Evolutionary conservation across 306 rosid genomes (phyloP), one percentile per base, ranked within the genome.

Genomic region (Malus sylvestris): DNA sequence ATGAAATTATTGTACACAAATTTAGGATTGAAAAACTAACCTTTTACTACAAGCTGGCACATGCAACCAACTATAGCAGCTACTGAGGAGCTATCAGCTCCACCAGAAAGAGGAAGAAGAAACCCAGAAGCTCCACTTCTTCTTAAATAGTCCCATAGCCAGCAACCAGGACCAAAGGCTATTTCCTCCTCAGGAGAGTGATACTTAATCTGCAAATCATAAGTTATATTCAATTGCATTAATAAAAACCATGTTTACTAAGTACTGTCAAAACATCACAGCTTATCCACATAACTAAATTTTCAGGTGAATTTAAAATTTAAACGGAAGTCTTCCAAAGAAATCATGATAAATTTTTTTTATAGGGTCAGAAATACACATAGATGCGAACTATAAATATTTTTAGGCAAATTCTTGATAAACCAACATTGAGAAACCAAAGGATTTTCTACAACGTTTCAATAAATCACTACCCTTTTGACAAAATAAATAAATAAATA

Each of bases 61-160:
- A 92, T 91, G 89, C 93, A 92, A 68, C 98, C 98, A 78, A 92
- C 99, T 80, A 95, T 90, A 18, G 97, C 97, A 74, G 99, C 98
- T 16, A 95, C 99, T 49, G 98, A 81, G 53, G 97, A 95, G 89
- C 98, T 92, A 86, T 95, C 99, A 65, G 99, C 99, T 77, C 99
- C 99, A 74, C 99, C 99, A 60, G 97, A 95, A 73, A 95, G 96
- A 69, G 99, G 99, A 73, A 95, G 98, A 86, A 95, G 86, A 88
- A 95, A 95, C 65, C 99, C 99, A 76, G 97, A 95, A 70, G 99
- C 99, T 83, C 98, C 98, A 23, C 98, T 92, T 84, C 99, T 89
- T 88, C 99, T 87, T 78, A 95, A 80, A 81, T 90, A 95, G 85
- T 95, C 99, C 99, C 97, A 95, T 81, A 95, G 83, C 99, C 97